Conservation (phyloP, 2,329 filamentous ascomycete genomes). For the Penicillium sp. region DNA sequence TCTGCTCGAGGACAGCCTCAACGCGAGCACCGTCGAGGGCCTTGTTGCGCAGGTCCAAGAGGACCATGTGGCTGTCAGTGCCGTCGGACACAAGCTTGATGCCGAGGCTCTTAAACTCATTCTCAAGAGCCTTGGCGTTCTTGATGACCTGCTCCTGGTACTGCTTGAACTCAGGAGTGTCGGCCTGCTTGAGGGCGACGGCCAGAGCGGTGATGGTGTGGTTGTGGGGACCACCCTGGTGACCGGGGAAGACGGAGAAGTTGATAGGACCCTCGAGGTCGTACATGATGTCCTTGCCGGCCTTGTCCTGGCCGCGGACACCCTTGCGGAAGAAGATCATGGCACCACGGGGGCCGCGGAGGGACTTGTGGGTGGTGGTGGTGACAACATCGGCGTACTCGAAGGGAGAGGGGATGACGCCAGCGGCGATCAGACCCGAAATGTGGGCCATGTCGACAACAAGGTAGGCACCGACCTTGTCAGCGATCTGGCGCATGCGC, state of each 20-base stretch:
- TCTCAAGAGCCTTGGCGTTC: slow-evolving; percentile 84
- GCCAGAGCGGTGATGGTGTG: slow-evolving; percentile 96
- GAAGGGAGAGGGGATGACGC: slow-evolving; percentile 87
- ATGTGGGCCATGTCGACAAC: slow-evolving; percentile 97
- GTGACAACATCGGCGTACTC: slow-evolving; percentile 89
- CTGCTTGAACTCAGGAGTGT: slow-evolving; percentile 79
- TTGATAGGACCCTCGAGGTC: slow-evolving; percentile 93
- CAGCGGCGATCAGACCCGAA: slow-evolving; percentile 86
- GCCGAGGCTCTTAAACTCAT: slow-evolving; percentile 63
- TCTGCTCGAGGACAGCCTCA: slow-evolving; percentile 92
- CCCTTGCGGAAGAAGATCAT: slow-evolving; percentile 99
- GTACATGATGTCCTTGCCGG: slow-evolving; percentile 78
- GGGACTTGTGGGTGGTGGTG: slow-evolving; percentile 95
- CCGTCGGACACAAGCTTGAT: slow-evolving; percentile 91
- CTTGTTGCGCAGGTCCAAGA: slow-evolving; percentile 86
- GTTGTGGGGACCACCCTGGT: slow-evolving; percentile 97
- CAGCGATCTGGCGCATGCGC: slow-evolving; percentile 82
- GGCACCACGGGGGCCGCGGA: slow-evolving; percentile 88
- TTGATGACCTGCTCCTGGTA: slow-evolving; percentile 88
- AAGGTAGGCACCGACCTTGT: slow-evolving; percentile 88
- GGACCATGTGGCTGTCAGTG: slow-evolving; percentile 94
- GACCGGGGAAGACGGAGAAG: slow-evolving; percentile 92
- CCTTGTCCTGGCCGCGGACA: slow-evolving; percentile 79
- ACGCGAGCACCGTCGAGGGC: slow-evolving; percentile 85
- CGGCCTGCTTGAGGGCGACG: slow-evolving; percentile 90